These are phyloP conservation scores for Raffaelea arxii DNA, from an alignment of 2,329 filamentous ascomycete species.

Conservation along the genomic window DNA sequence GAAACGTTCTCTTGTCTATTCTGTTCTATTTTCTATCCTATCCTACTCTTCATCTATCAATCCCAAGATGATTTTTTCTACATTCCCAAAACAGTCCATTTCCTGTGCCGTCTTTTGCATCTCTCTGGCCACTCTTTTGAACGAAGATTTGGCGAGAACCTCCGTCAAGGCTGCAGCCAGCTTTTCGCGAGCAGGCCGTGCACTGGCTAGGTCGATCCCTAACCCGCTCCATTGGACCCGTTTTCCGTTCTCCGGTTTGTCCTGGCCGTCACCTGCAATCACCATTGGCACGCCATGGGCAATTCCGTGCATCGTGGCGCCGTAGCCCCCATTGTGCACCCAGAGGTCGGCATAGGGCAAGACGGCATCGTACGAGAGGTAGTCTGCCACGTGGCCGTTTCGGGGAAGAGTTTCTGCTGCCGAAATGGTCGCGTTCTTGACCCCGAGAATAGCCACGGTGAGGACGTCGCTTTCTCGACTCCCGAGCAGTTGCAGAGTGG, in stretches of 20 bases:
- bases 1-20: too few relatives aligned
- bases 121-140: constrained; percentile 11
- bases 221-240: constrained; percentile 24
- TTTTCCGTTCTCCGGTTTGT: constrained; percentile 28
- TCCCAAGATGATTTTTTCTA: constrained; percentile 15
- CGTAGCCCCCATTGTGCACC: constrained; percentile 31
- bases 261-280: constrained; percentile 29
- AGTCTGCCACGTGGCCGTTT: constrained; percentile 25
- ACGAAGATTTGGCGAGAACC: constrained; percentile 18
- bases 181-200: constrained; percentile 17
- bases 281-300: constrained; percentile 30
- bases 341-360: constrained; percentile 25
- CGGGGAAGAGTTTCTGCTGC: constrained; percentile 11
- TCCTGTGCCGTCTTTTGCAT: constrained; percentile 19
- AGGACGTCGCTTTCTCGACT: constrained; percentile 16
- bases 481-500: constrained; percentile 24
- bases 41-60: too few relatives aligned
- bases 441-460: constrained; percentile 26
- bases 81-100: constrained; percentile 19
- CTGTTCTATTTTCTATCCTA: too few relatives aligned
- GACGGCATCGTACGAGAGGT: constrained; percentile 28
- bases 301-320: constrained; percentile 29
- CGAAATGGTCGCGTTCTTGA: constrained; percentile 20
- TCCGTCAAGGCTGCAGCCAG: constrained; percentile 19
- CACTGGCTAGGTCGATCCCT: constrained; percentile 21